Percentiles rank a stretch among this genome's conserved stretches.
phyloP scores from a whole-genome alignment of 1,284 basidiomycete species.

The Anthracocystis walkeri region DNA sequence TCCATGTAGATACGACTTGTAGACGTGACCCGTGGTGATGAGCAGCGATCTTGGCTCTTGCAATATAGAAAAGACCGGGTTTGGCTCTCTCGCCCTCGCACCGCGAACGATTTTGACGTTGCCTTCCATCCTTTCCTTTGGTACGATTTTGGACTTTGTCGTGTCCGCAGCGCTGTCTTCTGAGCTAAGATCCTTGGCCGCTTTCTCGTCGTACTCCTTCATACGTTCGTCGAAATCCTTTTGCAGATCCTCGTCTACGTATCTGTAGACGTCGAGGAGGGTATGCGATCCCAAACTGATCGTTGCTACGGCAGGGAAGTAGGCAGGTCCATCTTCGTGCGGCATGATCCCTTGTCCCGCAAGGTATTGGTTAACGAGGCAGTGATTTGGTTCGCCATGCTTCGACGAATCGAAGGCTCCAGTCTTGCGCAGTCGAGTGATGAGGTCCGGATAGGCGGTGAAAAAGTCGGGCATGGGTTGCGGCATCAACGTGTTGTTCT shows the following conservation, averaged over 20 bases:
- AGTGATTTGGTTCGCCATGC: slow-evolving; percentile 81
- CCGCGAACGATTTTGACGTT: slow-evolving; percentile 52
- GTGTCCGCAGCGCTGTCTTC: not conserved
- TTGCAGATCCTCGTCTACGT: slow-evolving; percentile 69
- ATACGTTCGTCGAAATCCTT: slow-evolving; percentile 43
- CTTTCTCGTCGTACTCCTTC: slow-evolving; percentile 33
- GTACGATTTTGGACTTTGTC: slow-evolving; percentile 29
- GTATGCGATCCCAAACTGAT: slow-evolving; percentile 86
- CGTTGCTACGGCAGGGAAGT: slow-evolving; percentile 88
- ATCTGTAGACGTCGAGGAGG: slow-evolving; percentile 85
- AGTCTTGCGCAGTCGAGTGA: slow-evolving; percentile 76
- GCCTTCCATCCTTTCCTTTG: slow-evolving; percentile 43
- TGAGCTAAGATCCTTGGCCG: not conserved
- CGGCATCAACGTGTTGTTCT: slow-evolving; percentile 75
- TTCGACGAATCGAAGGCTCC: slow-evolving; percentile 76
- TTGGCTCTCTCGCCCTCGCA: slow-evolving; percentile 50
- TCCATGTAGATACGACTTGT: slow-evolving; percentile 68
- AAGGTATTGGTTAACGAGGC: slow-evolving; percentile 77
- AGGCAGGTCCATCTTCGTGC: slow-evolving; percentile 90
- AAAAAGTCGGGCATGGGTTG: slow-evolving; percentile 78
- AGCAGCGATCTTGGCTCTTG: slow-evolving; percentile 66
- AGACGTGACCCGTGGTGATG: slow-evolving; percentile 60
- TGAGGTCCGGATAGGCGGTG: slow-evolving; percentile 76
- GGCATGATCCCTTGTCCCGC: slow-evolving; percentile 89
- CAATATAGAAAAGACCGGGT: slow-evolving; percentile 62